phyloP scores from a whole-genome alignment of 140 eudicot species.

The Stevia rebaudiana region DNA sequence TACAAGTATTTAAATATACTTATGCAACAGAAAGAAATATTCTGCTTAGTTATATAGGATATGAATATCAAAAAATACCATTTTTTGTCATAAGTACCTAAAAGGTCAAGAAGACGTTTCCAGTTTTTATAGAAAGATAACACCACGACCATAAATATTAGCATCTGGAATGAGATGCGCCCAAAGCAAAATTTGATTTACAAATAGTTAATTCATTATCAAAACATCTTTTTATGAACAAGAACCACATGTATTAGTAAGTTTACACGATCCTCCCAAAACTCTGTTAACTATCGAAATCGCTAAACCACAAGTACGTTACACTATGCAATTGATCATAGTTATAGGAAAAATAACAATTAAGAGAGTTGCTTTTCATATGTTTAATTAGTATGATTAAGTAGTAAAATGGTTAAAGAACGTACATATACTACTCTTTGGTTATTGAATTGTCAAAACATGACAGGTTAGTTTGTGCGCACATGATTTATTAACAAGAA shows the following conservation, averaged over 20 bases:
- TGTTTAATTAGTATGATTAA: too few species aligned
- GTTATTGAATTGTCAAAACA: neutral
- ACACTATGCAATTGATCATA: too few species aligned
- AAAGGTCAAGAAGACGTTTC: neutral
- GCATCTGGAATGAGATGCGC: constrained; percentile 15
- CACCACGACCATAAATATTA: neutral
- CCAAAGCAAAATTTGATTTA: neutral
- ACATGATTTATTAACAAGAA: neutral
- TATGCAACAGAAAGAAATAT: neutral
- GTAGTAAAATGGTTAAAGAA: too few species aligned
- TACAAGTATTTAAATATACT: neutral
- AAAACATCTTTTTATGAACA: neutral
- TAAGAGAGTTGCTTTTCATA: too few species aligned
- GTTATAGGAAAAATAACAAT: too few species aligned
- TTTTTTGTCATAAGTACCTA: neutral
- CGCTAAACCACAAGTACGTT: too few species aligned
- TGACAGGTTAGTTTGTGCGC: neutral
- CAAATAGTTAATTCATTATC: neutral
- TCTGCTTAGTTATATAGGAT: neutral
- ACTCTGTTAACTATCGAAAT: too few species aligned
- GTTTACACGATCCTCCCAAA: too few species aligned
- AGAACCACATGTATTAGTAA: too few species aligned
- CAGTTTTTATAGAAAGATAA: constrained; percentile 14
- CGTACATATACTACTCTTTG: too few species aligned
- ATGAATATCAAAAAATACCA: neutral